Evolutionary conservation across 2,329 filamentous ascomycete species (phyloP), one percentile per base, ranked within the genome.

Genomic region (Epichloe typhina): DNA sequence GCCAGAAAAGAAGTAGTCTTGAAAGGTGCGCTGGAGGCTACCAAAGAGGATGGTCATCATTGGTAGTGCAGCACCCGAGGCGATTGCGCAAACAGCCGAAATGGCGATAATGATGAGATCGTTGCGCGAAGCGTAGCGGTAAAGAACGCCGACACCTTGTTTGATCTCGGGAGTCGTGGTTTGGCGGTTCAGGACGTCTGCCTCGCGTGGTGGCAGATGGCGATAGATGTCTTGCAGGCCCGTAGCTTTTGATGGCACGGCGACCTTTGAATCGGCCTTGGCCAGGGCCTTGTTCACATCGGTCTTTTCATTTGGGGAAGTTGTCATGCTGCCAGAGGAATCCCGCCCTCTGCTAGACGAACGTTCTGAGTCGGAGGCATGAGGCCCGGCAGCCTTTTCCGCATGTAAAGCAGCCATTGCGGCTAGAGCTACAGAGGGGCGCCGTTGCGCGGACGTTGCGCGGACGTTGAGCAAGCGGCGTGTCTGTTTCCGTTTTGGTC

Each of bases 41-140:
- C 88, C 88, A 59, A 94, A 94, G 36, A 95, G 70, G 52, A 88
- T 76, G 0, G 87, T 91, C 80, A 93, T 91, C 23, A 89, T 69
- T 5, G 88, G 88, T 54, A 91, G 66, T 7, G 84, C 83, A 50
- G 86, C 86, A 53, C 88, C 87, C 17, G 80, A 83, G 36, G 74
- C 80, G 56, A 90, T 85, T 55, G 85, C 76, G 52, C 78, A 79
- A 50, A 91, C 59, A 31, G 72, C 62, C 47, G 82, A 78, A 50
- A 87, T 65, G 39, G 66, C 59, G 40, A 88, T 75, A 61, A 89
- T 80, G 54, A 82, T 56, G 15, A 83, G 60, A 60, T 90, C 86
- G 56, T 73, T 75, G 46, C 67, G 73, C 1, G 81, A 82, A 3
- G 85, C 78, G 69, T 88, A 90, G 55, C 85, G 79, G 63, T 79